Conservation (phyloP, 345 rosid genomes). For the Anacardium occidentale region DNA sequence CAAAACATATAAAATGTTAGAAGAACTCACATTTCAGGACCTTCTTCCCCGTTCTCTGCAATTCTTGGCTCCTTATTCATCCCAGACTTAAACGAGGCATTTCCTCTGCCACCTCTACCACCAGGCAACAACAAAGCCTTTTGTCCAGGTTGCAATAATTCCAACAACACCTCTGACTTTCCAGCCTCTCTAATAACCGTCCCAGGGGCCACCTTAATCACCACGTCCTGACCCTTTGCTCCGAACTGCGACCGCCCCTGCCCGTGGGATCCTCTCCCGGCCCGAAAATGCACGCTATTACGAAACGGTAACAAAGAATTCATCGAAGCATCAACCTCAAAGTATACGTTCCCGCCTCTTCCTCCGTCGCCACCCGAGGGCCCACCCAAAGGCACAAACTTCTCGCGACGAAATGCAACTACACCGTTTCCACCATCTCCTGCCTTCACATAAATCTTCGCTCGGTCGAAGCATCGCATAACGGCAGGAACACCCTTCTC, state of each 20-base stretch:
- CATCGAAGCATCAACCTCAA: conserved; percentile 80
- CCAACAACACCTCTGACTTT: conserved; percentile 74
- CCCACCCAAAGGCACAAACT: conserved; percentile 82
- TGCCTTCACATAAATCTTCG: conserved; percentile 74
- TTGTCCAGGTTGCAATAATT: conserved; percentile 76
- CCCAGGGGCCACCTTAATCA: conserved; percentile 87
- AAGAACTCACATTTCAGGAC: conserved; percentile 83
- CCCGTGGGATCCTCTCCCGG: conserved; percentile 77
- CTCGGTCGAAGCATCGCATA: conserved; percentile 88
- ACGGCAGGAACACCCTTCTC: conserved; percentile 93
- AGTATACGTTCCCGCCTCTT: conserved; percentile 81
- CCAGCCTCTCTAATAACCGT: conserved; percentile 75
- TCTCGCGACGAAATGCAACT: conserved; percentile 84
- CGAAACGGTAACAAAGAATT: conserved; percentile 82
- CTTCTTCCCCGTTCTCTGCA: conserved; percentile 96
- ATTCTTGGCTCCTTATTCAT: conserved; percentile 80
- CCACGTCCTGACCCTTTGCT: conserved; percentile 74
- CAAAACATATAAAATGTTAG: not conserved
- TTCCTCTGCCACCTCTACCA: conserved; percentile 95
- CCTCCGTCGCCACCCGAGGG: conserved; percentile 98
- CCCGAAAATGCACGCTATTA: conserved; percentile 79
- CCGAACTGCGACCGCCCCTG: conserved; percentile 73
- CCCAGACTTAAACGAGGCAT: conserved; percentile 83
- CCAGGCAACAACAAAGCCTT: conserved; percentile 81
- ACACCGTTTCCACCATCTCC: conserved; percentile 95